A percentile compares a stretch with the other conserved stretches of the same genome.
Evolutionary conservation across 140 eudicot genomes (phyloP).

Genomic region (Bidens hawaiensis): DNA sequence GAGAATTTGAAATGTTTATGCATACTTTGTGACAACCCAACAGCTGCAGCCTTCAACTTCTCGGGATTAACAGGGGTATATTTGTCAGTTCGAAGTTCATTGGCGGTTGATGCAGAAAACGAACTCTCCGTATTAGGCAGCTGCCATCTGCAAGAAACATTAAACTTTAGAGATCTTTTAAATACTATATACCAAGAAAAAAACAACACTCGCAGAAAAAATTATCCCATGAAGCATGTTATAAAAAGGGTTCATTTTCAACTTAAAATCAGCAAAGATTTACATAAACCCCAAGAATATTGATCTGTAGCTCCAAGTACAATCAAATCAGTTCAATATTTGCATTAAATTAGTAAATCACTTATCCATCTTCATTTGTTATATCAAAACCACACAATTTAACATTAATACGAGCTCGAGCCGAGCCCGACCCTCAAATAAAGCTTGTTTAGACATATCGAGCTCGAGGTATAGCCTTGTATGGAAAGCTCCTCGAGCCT

Average conservation of each 20-base stretch:
- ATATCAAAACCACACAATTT: too few species aligned
- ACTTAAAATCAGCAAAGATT: background rate
- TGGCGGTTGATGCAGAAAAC: constrained; percentile 72
- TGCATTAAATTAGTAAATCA: too few species aligned
- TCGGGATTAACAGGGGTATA: constrained; percentile 53
- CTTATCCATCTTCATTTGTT: too few species aligned
- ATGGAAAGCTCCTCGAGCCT: too few species aligned
- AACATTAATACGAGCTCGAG: too few species aligned
- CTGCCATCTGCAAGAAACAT: constrained; percentile 64
- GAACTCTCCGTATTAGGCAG: constrained; percentile 56
- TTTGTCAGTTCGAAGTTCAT: constrained; percentile 66
- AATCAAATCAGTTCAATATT: background rate
- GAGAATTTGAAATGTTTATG: background rate
- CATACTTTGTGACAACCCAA: constrained; percentile 74
- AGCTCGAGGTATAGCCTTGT: too few species aligned
- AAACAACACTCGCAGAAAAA: background rate
- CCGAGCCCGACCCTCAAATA: too few species aligned
- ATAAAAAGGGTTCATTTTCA: background rate
- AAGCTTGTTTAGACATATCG: too few species aligned
- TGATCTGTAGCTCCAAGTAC: background rate
- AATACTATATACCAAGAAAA: background rate
- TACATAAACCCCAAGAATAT: background rate
- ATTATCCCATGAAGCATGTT: too few species aligned
- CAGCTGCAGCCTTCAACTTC: constrained; percentile 72
- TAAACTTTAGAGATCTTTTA: constrained; percentile 7